These are phyloP conservation scores for Daedalea quercina DNA, from an alignment of 768 basidiomycete genomes.

Conservation along the genomic window DNA sequence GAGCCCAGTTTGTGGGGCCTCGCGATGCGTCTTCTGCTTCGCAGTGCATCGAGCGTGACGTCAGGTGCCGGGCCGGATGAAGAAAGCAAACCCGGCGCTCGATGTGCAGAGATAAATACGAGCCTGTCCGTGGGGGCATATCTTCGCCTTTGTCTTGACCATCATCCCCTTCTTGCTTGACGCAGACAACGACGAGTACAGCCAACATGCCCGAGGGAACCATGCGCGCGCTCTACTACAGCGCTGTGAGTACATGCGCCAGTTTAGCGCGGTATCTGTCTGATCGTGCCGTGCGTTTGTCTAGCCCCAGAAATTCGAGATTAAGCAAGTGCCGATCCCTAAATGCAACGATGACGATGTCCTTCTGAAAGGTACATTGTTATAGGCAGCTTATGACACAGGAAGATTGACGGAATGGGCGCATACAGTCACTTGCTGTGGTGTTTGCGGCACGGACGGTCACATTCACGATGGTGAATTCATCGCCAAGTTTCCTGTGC, in stretches of 20 bases:
- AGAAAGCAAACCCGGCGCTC: background rate
- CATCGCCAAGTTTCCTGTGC: constrained; percentile 60
- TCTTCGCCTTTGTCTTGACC: constrained; percentile 6
- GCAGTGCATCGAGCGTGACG: background rate
- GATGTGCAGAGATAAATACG: constrained; percentile 16
- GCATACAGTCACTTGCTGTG: constrained; percentile 21
- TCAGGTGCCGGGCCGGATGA: constrained; percentile 3
- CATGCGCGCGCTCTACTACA: constrained; percentile 76
- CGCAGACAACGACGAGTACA: background rate
- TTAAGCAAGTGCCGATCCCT: constrained; percentile 65
- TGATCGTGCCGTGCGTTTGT: constrained; percentile 14
- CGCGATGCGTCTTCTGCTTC: background rate
- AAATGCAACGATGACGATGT: constrained; percentile 62
- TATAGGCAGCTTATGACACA: background rate
- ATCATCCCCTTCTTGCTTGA: constrained; percentile 4
- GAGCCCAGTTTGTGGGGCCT: background rate
- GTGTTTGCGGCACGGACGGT: constrained; percentile 65
- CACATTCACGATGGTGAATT: constrained; percentile 62
- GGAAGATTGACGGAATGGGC: background rate
- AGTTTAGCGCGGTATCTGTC: background rate
- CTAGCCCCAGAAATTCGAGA: constrained; percentile 62
- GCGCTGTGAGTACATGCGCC: constrained; percentile 35
- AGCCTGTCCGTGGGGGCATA: constrained; percentile 3
- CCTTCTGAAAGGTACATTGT: constrained; percentile 56
- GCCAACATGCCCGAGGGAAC: constrained; percentile 46